Percentiles rank a stretch among this genome's conserved stretches.
Conservation (phyloP, 139 green algal species). For the Tetraselmis chui region DNA sequence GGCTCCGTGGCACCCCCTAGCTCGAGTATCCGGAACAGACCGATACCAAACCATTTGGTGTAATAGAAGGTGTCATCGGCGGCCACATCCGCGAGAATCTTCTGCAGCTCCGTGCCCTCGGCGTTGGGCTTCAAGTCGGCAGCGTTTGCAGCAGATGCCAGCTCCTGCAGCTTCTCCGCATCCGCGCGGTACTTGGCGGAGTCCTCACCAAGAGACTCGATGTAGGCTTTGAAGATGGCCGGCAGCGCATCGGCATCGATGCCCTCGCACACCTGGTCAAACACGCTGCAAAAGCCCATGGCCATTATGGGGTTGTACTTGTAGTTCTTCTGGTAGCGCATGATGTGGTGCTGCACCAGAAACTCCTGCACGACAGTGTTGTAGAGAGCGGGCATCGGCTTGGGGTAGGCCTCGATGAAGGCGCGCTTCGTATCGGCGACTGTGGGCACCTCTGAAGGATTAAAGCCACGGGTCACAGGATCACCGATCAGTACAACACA, state of each 20-base stretch:
- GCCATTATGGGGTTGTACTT: conserved; percentile 80
- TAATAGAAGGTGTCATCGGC: conserved; percentile 62
- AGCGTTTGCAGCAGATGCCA: conserved; percentile 49
- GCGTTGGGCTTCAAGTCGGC: conserved; percentile 40
- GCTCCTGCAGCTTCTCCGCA: conserved; percentile 13
- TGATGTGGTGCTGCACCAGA: conserved; percentile 88
- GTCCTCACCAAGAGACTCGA: conserved; percentile 70
- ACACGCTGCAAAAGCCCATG: conserved; percentile 80
- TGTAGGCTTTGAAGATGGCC: conserved; percentile 69
- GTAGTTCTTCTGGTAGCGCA: conserved; percentile 79
- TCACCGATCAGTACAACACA: too few species aligned
- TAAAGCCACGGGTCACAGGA: too few species aligned
- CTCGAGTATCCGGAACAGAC: conserved; percentile 85
- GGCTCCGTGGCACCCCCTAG: conserved; percentile 48
- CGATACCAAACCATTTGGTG: conserved; percentile 89
- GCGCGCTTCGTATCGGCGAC: conserved; percentile 59
- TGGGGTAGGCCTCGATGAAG: conserved; percentile 50
- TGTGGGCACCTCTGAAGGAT: conserved; percentile 19
- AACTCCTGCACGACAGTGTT: conserved; percentile 83
- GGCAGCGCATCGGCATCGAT: conserved; percentile 21
- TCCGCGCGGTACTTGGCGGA: conserved; percentile 47
- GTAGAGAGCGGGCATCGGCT: conserved; percentile 76
- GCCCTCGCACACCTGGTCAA: conserved; percentile 83
- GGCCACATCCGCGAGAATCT: conserved; percentile 55
- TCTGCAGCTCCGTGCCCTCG: conserved; percentile 44